These are phyloP conservation scores for Rubus idaeus DNA, from an alignment of 306 rosid genomes.

Conservation along the genomic window DNA sequence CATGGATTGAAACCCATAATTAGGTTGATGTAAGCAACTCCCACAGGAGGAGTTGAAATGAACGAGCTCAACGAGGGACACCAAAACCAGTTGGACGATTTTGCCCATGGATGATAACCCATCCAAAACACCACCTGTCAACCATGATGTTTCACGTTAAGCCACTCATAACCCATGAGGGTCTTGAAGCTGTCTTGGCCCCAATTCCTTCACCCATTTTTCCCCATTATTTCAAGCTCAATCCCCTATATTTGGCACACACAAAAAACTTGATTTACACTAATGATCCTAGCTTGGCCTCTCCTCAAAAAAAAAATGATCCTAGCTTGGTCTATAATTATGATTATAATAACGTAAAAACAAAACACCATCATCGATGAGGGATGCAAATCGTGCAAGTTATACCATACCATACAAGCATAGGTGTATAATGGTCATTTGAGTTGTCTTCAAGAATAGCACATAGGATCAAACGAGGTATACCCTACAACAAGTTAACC, in stretches of 20 bases:
- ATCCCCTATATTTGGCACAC: constrained; percentile 33
- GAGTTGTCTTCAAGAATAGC: background rate
- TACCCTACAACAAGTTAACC: constrained; percentile 4
- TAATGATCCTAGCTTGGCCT: constrained; percentile 32
- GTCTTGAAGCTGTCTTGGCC: constrained; percentile 35
- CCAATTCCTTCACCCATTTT: constrained; percentile 34
- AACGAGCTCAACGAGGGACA: constrained; percentile 47
- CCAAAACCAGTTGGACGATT: constrained; percentile 23
- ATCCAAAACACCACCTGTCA: constrained; percentile 48
- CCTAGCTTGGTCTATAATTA: constrained; percentile 40
- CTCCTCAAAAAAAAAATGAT: no score
- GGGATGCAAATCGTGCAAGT: constrained; percentile 29
- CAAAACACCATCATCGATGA: constrained; percentile 42
- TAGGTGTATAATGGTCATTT: constrained; percentile 22
- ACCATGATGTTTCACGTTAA: constrained; percentile 70
- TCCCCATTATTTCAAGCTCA: constrained; percentile 38
- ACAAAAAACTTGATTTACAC: constrained; percentile 32
- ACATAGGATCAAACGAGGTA: background rate
- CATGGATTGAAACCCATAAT: constrained; percentile 30
- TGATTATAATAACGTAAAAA: constrained; percentile 44
- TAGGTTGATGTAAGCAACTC: constrained; percentile 31
- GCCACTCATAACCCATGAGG: constrained; percentile 76
- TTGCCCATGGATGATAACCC: constrained; percentile 33
- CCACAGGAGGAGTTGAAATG: constrained; percentile 14
- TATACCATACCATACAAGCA: constrained; percentile 14